These are phyloP conservation scores for Solanum bulbocastanum DNA, from an alignment of 257 asterid genomes.

Conservation along the genomic window DNA sequence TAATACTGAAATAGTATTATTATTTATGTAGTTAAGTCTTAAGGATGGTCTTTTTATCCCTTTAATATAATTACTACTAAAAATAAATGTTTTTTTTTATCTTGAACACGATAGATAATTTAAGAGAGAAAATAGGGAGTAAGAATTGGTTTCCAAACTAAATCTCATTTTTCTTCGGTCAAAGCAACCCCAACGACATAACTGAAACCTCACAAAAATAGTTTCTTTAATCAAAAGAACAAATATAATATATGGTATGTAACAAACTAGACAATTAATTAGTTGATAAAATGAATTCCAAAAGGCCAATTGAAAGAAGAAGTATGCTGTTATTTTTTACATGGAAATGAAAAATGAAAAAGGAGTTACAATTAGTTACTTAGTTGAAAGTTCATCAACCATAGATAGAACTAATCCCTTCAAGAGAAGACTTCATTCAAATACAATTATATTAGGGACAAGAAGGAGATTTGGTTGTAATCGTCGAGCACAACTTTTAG, in stretches of 20 bases:
- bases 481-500: conserved; percentile 44
- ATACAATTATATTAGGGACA: background rate
- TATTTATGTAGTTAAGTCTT: too few relatives aligned
- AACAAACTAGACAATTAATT: background rate
- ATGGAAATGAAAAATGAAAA: background rate
- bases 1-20: too few relatives aligned
- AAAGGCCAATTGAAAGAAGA: background rate
- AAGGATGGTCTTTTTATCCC: too few relatives aligned
- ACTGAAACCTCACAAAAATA: background rate
- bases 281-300: background rate
- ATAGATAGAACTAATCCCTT: background rate
- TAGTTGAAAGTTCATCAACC: conserved; percentile 22
- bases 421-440: conserved; percentile 13
- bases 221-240: background rate
- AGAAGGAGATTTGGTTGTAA: conserved; percentile 19
- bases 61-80: background rate
- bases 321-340: background rate
- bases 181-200: background rate
- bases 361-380: conserved; percentile 33
- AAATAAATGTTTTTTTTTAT: background rate
- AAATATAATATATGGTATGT: background rate
- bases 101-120: background rate
- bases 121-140: background rate
- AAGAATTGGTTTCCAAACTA: background rate
- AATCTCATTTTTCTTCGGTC: background rate